Percentiles rank a stretch among this genome's conserved stretches.
Evolutionary conservation across 805 yeast genomes (phyloP).

Genomic region (Candida orba): DNA sequence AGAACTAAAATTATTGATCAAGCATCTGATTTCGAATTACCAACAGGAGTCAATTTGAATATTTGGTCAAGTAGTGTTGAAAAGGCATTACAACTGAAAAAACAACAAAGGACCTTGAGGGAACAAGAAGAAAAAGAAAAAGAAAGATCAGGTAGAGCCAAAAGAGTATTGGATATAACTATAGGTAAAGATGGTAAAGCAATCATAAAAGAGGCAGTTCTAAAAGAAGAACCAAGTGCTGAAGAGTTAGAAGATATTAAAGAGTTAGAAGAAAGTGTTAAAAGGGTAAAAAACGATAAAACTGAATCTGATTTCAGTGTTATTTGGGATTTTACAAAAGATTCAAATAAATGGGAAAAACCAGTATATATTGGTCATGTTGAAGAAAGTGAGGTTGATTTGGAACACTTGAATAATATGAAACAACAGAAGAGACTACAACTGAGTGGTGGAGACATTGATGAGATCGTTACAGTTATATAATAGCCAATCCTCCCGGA

Average conservation of each 20-base stretch:
- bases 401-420: background rate
- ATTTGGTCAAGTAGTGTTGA: slow-evolving; percentile 83
- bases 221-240: slow-evolving; percentile 29
- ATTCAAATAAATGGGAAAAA: slow-evolving; percentile 46
- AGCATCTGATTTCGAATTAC: slow-evolving; percentile 77
- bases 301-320: slow-evolving; percentile 28
- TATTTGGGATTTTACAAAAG: slow-evolving; percentile 57
- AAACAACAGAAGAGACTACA: slow-evolving; percentile 1
- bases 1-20: slow-evolving; percentile 90
- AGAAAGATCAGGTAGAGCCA: slow-evolving; percentile 65
- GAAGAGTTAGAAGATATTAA: slow-evolving; percentile 28
- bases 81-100: slow-evolving; percentile 77
- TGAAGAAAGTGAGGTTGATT: background rate
- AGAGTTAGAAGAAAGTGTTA: slow-evolving; percentile 24
- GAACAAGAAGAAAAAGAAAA: slow-evolving; percentile 53
- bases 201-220: slow-evolving; percentile 32
- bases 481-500: slow-evolving; percentile 3
- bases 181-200: slow-evolving; percentile 76
- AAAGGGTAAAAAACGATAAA: slow-evolving; percentile 28
- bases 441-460: background rate
- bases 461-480: slow-evolving; percentile 6
- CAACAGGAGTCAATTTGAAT: slow-evolving; percentile 44
- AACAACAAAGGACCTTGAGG: slow-evolving; percentile 71
- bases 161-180: slow-evolving; percentile 67
- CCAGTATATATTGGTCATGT: slow-evolving; percentile 34